Base-by-base conservation (phyloP, 1,284 basidiomycete species). In the Trichosporon sp. region DNA sequence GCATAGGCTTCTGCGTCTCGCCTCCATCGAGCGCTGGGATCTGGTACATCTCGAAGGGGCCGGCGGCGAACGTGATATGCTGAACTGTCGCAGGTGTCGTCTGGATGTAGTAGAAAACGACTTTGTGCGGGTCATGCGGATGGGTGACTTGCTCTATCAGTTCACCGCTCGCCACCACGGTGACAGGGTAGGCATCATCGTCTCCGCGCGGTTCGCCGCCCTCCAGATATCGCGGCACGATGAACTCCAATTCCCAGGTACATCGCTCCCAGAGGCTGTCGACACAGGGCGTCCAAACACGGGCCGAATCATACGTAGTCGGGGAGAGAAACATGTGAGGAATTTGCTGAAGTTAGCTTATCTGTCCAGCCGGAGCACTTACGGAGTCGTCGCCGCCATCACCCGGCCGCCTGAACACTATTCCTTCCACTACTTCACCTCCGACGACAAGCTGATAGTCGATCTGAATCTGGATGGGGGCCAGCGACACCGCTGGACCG, bases 181-280 rank as follows among this genome's bases (percentile, higher is more conserved):
- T 84, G 4, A 92, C 89, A 1, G 91, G 91, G 25, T 86, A 85
- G n/a, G 82, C 81, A 21, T 75, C 73, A 3, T 72, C 71, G 56
- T 85, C 83, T 19, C 76, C 80, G 34, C 80, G 73, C 57, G 84
- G 83, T 13, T 76, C 71, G 25, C 83, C 83, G n/a, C 82, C 89
- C 73, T 92, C 89, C 10, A 95, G 82, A 70, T 87, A 89, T 65
- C 89, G 87, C 49, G 95, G 95, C 21, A 97, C 95, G 62, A 98
- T 87, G 76, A 97, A 91, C 77, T 98, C 92, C 61, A 99, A 89
- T 75, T 99, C 96, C 96, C 96, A 99, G 2, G 95, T 96, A 74
- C 92, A 97, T 73, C 92, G 88, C 79, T 97, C 95, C 91, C 93
- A 97, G 13, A 95, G 80, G 74, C 88, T 92, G 79, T 99, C 96